Percentiles rank a stretch among this genome's conserved stretches.
Conservation (phyloP, 495 filamentous ascomycete genomes). For the Penicillium crystallinum region DNA sequence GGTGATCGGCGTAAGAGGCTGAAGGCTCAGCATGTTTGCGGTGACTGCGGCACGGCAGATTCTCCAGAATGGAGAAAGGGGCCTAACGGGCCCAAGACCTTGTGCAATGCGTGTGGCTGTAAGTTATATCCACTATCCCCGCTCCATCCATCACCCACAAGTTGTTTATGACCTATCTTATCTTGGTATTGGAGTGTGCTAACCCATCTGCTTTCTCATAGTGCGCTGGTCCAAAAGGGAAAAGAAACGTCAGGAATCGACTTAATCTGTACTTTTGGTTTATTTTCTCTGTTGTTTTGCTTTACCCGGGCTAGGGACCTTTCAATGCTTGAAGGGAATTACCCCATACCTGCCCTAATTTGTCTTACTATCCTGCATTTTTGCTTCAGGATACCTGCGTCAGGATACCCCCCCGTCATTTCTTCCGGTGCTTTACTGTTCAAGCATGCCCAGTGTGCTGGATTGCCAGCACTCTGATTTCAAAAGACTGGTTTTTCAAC, state of each 20-base stretch:
- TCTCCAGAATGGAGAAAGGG: constrained; percentile 97
- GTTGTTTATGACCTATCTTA: neutral
- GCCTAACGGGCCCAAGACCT: constrained; percentile 86
- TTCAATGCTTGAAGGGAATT: neutral
- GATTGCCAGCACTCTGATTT: neutral
- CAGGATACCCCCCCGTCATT: neutral
- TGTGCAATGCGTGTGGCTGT: constrained; percentile 96
- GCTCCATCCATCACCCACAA: neutral
- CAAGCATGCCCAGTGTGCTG: neutral
- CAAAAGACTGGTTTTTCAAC: neutral
- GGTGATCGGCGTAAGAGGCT: constrained; percentile 86
- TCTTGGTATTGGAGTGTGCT: neutral
- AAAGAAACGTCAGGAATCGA: constrained; percentile 52
- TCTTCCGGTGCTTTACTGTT: neutral
- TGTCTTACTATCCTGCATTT: neutral
- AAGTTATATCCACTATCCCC: constrained; percentile 27
- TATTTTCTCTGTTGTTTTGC: no score
- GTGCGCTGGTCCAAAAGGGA: constrained; percentile 76
- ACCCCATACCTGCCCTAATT: neutral
- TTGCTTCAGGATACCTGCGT: neutral
- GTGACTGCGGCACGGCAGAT: constrained; percentile 90
- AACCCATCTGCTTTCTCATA: constrained; percentile 11
- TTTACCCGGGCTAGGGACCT: neutral
- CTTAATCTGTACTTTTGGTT: constrained; percentile 1
- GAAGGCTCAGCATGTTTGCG: constrained; percentile 96